Evolutionary conservation across 768 basidiomycete genomes (phyloP).

Genomic region (Crassisporium funariophilum): DNA sequence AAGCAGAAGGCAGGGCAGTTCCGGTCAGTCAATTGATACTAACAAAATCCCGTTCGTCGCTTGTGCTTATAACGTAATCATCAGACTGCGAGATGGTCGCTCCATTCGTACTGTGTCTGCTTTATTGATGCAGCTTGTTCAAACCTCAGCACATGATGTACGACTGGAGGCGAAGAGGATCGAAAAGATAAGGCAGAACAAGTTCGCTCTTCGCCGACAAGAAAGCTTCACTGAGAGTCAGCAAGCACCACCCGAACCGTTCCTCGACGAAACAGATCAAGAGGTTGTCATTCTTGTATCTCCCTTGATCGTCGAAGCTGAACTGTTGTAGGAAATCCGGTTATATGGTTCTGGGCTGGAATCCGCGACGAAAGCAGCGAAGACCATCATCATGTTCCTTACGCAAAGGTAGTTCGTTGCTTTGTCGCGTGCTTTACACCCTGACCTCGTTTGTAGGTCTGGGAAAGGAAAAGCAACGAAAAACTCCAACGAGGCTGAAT

Average conservation of each 20-base stretch:
- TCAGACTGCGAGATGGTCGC: conserved; percentile 83
- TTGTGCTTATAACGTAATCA: conserved; percentile 4
- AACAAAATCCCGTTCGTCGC: no score
- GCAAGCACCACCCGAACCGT: conserved; percentile 39
- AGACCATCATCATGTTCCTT: conserved; percentile 78
- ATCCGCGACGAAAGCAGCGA: conserved; percentile 82
- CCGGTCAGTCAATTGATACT: conserved; percentile 53
- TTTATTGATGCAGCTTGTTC: conserved; percentile 91
- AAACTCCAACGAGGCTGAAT: conserved; percentile 92
- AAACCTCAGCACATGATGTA: conserved; percentile 92
- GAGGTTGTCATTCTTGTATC: conserved; percentile 43
- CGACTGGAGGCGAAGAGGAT: conserved; percentile 65
- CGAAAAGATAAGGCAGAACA: conserved; percentile 62
- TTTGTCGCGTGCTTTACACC: background rate
- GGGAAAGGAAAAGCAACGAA: conserved; percentile 88
- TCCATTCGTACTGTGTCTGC: conserved; percentile 95
- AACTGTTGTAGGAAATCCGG: conserved; percentile 57
- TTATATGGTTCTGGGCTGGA: conserved; percentile 75
- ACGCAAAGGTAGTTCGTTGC: conserved; percentile 56
- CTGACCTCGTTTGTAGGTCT: conserved; percentile 46
- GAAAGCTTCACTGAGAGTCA: conserved; percentile 57
- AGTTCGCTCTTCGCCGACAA: conserved; percentile 60
- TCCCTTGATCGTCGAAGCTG: background rate
- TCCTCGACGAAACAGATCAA: conserved; percentile 68
- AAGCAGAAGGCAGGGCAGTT: conserved; percentile 92